Base-by-base conservation (phyloP, 2,329 filamentous ascomycete species). In the Fonsecaea pugnacius region DNA sequence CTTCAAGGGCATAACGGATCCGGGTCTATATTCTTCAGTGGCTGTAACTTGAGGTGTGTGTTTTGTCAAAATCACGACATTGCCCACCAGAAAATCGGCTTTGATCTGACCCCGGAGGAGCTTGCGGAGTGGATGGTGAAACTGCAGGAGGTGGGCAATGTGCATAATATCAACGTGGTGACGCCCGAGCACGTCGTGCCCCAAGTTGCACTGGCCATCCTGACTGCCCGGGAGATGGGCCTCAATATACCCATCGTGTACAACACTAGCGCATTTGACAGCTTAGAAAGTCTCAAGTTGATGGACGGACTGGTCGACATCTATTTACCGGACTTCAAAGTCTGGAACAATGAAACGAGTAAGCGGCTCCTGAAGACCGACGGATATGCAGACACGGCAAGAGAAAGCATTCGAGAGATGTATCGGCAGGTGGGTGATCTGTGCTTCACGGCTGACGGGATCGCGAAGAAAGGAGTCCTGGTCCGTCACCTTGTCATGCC, bases 81-180 rank as follows among this genome's bases (percentile, higher is more conserved):
- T 56, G 84, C 91, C 0, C 91, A 95, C 73, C 86, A 91, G 75
- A 84, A 87, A n/a, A 91, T 91, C 52, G 91, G 91, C 1, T 89
- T 91, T 77, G 89, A 93, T 70, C 78, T 95, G 33, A 90, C 88
- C 0, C 90, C 91, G 0, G 90, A 93, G 74, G 85, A 92, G 73
- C 83, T 96, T 4, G 91, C 84, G 4, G 87, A 90, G 59, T 95
- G 91, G 91, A 93, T 89, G 76, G 72, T 95, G 63, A 95, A 95
- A 78, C 79, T 96, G 50, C 91, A 95, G 74, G 83, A 91, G 32
- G 84, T 91, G 2, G 91, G 91, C n/a, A 79, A 83, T 8, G 90
- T 91, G n/a, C 91, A 96, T 79, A 95, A 95, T 74, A 93, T 96
- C 81, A 95, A 96, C 75, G 85, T 94, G 24, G 85, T 96, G 63